phyloP scores from a whole-genome alignment of 2,329 filamentous ascomycete genomes.

The Colletotrichum sp. region DNA sequence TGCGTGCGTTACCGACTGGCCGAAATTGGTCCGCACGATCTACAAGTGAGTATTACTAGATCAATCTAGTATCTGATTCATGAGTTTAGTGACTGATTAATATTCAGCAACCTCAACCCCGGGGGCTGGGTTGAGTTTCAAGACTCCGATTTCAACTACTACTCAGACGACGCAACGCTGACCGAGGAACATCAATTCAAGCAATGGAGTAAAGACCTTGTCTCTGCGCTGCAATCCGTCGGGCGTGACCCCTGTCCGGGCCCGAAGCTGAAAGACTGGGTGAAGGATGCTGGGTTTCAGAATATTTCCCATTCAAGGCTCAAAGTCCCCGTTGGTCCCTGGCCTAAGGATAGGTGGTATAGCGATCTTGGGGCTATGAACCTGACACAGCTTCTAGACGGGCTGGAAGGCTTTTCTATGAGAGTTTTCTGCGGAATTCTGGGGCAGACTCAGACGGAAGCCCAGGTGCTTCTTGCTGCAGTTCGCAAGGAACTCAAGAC shows the following conservation, averaged over 20 bases:
- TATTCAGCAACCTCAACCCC: not conserved
- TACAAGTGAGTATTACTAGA: constrained; percentile 21
- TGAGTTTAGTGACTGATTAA: not conserved
- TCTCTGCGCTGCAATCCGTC: constrained; percentile 29
- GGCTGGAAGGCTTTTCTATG: constrained; percentile 26
- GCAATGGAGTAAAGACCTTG: constrained; percentile 16
- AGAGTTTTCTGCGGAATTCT: constrained; percentile 27
- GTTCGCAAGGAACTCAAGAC: constrained; percentile 33
- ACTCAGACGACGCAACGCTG: constrained; percentile 27
- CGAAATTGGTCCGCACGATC: constrained; percentile 24
- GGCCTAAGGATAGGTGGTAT: constrained; percentile 25
- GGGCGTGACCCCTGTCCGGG: constrained; percentile 23
- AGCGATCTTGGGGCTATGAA: constrained; percentile 24
- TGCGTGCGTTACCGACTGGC: constrained; percentile 36
- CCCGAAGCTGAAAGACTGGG: constrained; percentile 26
- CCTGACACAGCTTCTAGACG: constrained; percentile 19
- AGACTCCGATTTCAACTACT: constrained; percentile 22
- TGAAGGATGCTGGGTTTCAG: constrained; percentile 41
- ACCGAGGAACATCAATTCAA: not conserved
- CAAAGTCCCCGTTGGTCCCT: constrained; percentile 41
- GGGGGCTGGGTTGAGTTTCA: constrained; percentile 24
- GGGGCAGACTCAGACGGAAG: constrained; percentile 31
- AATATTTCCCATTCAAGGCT: constrained; percentile 33
- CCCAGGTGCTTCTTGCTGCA: constrained; percentile 27
- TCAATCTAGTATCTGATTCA: not conserved